Evolutionary conservation across 2,329 filamentous ascomycete species (phyloP), one percentile per base, ranked within the genome.

Genomic region (Colletotrichum abscissum): DNA sequence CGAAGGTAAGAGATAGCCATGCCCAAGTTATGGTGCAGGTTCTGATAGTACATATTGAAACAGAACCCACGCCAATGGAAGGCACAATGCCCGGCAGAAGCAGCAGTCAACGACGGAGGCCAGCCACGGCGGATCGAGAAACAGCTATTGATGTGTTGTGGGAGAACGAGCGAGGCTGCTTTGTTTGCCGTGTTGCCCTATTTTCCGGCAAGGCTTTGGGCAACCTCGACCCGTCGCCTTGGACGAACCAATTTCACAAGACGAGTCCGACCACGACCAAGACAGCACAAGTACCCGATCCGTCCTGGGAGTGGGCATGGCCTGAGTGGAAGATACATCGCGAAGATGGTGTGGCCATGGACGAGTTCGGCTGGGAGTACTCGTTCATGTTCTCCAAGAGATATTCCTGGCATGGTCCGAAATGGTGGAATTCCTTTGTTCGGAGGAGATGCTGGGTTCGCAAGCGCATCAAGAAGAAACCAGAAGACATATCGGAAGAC

Each of bases 381-480:
- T 97, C 94, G 19, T 95, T 98, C 80, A 92, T 94, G 76, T 99
- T 98, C 80, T 86, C 87, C 76, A 90, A 88, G 73, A 86, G 84
- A 55, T 95, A 93, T 76, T 90, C 91, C 3, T 99, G 97, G 97
- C 97, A 99, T 82, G 92, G 92, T 3, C 93, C 94, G 22, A 93
- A 91, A 30, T 98, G 96, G 95, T 98, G 95, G 83, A 96, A 95
- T 81, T 97, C 95, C 1, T 99, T 96, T 80, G 97, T 98, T n/a
- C 89, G 97, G 46, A 88, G 97, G 76, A 89, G 97, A 74, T 91
- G 94, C 26, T 99, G 97, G 97, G 91, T 96, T 67, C 88, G 97
- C 56, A 93, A 94, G 81, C 88, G 97, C 42, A 88, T 93, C 65
- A 94, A 93, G 83, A 90, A 90, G 79, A 85, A 80, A 22, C 73